phyloP scores from a whole-genome alignment of 495 filamentous ascomycete genomes.

The Penicillium ucsense region DNA sequence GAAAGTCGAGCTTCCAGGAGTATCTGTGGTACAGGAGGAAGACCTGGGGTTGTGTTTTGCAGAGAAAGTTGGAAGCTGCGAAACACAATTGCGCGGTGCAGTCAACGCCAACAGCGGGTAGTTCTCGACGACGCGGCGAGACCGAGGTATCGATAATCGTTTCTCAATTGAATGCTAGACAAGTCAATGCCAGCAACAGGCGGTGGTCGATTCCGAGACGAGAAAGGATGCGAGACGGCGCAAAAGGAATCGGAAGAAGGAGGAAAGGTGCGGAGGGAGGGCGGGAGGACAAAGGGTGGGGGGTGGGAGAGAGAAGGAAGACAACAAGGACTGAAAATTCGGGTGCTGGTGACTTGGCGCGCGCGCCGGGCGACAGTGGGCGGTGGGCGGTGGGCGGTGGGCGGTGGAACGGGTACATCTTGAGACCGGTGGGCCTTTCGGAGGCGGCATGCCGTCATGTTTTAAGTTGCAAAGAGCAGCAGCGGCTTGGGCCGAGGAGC shows the following conservation, averaged over 20 bases:
- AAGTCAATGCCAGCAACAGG: conserved; percentile 46
- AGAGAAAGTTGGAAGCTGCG: background rate
- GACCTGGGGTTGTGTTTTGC: background rate
- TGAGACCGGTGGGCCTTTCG: background rate
- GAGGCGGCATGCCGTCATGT: conserved; percentile 25
- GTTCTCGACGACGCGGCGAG: background rate
- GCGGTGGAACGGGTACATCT: too few relatives aligned
- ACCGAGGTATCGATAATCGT: conserved; percentile 10
- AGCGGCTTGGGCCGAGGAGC: conserved; percentile 1
- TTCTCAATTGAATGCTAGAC: conserved; percentile 34
- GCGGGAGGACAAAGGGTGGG: conserved; percentile 20
- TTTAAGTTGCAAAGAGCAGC: background rate
- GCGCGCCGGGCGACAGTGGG: background rate
- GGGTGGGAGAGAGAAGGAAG: conserved; percentile 14
- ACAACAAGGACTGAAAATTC: conserved; percentile 26
- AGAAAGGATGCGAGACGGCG: too few relatives aligned
- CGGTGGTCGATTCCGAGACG: background rate
- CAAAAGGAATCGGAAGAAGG: conserved; percentile 20
- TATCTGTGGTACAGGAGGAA: background rate
- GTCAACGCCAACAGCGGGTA: background rate
- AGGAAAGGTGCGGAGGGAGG: conserved; percentile 18
- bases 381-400: too few relatives aligned
- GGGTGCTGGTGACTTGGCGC: conserved; percentile 10
- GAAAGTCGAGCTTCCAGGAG: too few relatives aligned
- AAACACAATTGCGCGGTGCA: conserved; percentile 16